A percentile compares a stretch with the other conserved stretches of the same genome.
Conservation (phyloP, 371 early-diverging fungal genomes). For the Syncephalis fuscata region DNA sequence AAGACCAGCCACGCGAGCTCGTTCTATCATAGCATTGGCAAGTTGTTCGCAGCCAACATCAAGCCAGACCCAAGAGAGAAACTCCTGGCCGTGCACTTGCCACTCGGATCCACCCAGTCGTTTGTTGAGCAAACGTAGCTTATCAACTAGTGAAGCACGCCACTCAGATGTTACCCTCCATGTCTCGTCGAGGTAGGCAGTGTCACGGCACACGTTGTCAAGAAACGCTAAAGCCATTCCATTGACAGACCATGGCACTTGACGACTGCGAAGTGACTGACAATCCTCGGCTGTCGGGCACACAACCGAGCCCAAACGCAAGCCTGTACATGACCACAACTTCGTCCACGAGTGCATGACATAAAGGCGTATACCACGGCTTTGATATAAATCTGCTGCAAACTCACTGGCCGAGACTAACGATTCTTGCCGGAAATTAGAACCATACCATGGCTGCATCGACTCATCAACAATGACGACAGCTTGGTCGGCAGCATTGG, state of each 20-base stretch:
- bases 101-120: conserved; percentile 19
- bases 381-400: conserved; percentile 26
- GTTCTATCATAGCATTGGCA: conserved; percentile 37
- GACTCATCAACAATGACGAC: conserved; percentile 71
- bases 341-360: conserved; percentile 86
- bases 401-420: conserved; percentile 43
- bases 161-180: conserved; percentile 52
- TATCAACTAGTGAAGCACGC: conserved; percentile 38
- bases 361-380: conserved; percentile 51
- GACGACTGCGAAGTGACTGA: conserved; percentile 43
- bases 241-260: conserved; percentile 85
- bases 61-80: conserved; percentile 77
- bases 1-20: conserved; percentile 57
- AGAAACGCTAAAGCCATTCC: conserved; percentile 62
- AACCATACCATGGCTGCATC: conserved; percentile 76
- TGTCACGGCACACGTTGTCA: conserved; percentile 51
- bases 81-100: conserved; percentile 50
- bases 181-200: conserved; percentile 44
- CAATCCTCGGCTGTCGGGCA: conserved; percentile 58
- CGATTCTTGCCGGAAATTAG: conserved; percentile 56
- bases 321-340: conserved; percentile 78
- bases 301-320: conserved; percentile 71
- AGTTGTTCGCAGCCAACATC: conserved; percentile 31
- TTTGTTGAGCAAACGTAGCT: conserved; percentile 16
- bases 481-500: conserved; percentile 43